Evolutionary conservation across 2,329 filamentous ascomycete genomes (phyloP), one percentile per base, ranked within the genome.

Genomic region (Xylariaceae sp.): DNA sequence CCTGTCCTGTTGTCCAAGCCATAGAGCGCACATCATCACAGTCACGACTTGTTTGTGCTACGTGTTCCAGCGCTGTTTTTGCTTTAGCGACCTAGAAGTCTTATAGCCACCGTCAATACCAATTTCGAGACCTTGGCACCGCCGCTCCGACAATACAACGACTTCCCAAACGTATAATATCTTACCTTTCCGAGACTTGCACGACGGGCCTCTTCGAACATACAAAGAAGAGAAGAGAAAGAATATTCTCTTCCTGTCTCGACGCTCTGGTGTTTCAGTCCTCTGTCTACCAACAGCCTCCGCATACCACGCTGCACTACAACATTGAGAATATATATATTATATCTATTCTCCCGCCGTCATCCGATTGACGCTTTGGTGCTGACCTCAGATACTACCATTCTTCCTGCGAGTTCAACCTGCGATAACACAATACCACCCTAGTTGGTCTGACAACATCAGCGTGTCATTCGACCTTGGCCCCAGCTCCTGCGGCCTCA

Each of bases 341-440:
- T 56, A 39, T 44, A 45, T 41, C 44, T 41, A 21, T 48, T 37
- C 54, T 53, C 56, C 55, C 54, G 55, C 60, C 60, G 57, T 62
- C 55, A 53, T 49, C 44, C 55, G n/a, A n/a, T n/a, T 55, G 57
- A 62, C 53, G 49, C 49, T 62, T 50, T 39, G 56, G 59, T 59
- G 61, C 61, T 64, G 61, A 63, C 62, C 56, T 62, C 58, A 62
- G 57, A 61, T 59, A 57, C 53, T 58, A 49, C n/a, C n/a, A n/a
- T n/a, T n/a, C n/a, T n/a, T n/a, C n/a, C n/a, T n/a, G n/a, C n/a
- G n/a, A n/a, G n/a, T n/a, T 45, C 52, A 50, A 44, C 38, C 43
- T 52, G 40, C 45, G 38, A 52, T 49, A 49, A 34, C 32, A 38
- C 43, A 52, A 52, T 43, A 52, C 32, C 44, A 52, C 47, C 48